These are phyloP conservation scores for Candida frijolesensis DNA, from an alignment of 1,139 yeast species.

Conservation along the genomic window DNA sequence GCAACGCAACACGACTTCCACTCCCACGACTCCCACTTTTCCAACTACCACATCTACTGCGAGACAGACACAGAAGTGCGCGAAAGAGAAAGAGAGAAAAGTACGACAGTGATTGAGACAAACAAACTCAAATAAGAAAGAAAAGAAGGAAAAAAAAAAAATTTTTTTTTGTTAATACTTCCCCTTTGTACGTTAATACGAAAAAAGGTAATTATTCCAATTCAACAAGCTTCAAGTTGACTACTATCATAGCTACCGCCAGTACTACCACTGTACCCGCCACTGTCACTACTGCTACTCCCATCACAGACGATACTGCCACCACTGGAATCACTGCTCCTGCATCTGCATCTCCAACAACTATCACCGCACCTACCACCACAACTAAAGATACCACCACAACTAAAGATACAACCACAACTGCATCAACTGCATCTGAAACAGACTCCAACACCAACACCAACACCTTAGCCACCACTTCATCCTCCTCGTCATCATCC, in stretches of 20 bases:
- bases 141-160: background rate
- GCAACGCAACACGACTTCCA: background rate
- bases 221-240: background rate
- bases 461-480: background rate
- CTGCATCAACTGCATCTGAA: background rate
- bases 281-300: background rate
- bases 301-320: background rate
- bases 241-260: background rate
- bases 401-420: background rate
- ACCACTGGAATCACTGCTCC: background rate
- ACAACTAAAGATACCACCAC: background rate
- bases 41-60: no score
- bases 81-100: background rate
- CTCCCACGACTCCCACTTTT: background rate
- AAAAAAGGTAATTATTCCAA: conserved; percentile 3
- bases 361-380: background rate
- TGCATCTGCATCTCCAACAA: background rate
- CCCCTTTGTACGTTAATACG: conserved; percentile 7
- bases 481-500: no score
- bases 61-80: background rate
- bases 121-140: background rate
- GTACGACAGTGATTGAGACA: background rate
- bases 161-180: conserved; percentile 3
- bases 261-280: background rate
- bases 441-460: background rate